Evolutionary conservation across 169 alveolate species (phyloP).

Genomic region (Theileria luwenshuni): DNA sequence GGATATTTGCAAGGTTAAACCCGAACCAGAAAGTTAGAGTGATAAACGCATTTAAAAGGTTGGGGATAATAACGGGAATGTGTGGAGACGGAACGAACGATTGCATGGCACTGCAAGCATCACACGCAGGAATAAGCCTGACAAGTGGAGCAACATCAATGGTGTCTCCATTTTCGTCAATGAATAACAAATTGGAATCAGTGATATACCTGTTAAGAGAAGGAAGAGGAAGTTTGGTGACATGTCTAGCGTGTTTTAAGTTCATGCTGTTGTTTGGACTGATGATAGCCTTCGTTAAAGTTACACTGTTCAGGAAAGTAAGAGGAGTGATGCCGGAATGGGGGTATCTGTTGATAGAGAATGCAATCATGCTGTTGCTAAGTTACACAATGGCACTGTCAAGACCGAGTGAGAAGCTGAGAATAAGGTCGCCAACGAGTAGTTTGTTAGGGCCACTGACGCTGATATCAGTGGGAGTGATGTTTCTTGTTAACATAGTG

Average conservation of each 20-base stretch:
- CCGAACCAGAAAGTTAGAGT: slow-evolving; percentile 80
- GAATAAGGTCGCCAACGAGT: slow-evolving; percentile 84
- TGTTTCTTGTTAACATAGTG: slow-evolving; percentile 70
- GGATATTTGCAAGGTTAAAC: slow-evolving; percentile 63
- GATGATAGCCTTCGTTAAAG: slow-evolving; percentile 84
- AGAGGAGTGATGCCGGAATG: slow-evolving; percentile 85
- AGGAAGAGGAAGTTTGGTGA: slow-evolving; percentile 88
- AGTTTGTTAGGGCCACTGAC: slow-evolving; percentile 85
- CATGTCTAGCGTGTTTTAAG: slow-evolving; percentile 87
- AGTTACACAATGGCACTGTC: slow-evolving; percentile 81
- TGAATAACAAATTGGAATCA: slow-evolving; percentile 81
- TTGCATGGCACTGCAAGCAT: slow-evolving; percentile 90
- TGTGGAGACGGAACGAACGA: slow-evolving; percentile 94
- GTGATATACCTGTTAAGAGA: slow-evolving; percentile 82
- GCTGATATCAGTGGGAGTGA: slow-evolving; percentile 74
- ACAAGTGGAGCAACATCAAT: slow-evolving; percentile 87
- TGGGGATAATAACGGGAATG: slow-evolving; percentile 87
- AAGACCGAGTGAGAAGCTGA: slow-evolving; percentile 75
- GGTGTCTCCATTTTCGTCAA: slow-evolving; percentile 88
- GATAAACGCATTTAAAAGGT: slow-evolving; percentile 79
- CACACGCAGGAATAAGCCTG: slow-evolving; percentile 91
- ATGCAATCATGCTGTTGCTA: slow-evolving; percentile 73
- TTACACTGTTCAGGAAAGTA: slow-evolving; percentile 74
- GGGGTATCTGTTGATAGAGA: slow-evolving; percentile 81
- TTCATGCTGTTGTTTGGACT: slow-evolving; percentile 87